These are phyloP conservation scores for Glycine tomentella DNA, from an alignment of 306 rosid genomes.

Conservation along the genomic window DNA sequence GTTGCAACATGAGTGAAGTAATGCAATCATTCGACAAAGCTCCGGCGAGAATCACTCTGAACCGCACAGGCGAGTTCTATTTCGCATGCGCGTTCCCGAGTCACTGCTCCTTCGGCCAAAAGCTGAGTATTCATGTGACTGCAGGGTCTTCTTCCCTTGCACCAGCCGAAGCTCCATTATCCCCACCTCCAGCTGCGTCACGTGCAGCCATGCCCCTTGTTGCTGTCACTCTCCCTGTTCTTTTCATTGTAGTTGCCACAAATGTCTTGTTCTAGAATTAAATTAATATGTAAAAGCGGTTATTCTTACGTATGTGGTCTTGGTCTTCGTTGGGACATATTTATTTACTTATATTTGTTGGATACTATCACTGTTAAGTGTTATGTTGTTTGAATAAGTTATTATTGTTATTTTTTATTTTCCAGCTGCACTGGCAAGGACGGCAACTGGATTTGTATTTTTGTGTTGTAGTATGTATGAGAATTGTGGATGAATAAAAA, in stretches of 20 bases:
- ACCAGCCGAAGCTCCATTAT: too few species aligned
- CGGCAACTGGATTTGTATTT: not conserved
- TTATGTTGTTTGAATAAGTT: too few species aligned
- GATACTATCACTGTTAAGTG: too few species aligned
- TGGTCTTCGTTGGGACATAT: not conserved
- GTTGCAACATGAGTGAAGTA: not conserved
- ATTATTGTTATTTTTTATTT: too few species aligned
- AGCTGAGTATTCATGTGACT: not conserved
- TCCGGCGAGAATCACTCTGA: constrained; percentile 14
- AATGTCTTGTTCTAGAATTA: not conserved
- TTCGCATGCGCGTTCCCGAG: not conserved
- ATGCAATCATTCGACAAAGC: not conserved
- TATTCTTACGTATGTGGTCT: not conserved
- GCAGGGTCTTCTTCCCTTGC: too few species aligned
- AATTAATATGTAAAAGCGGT: not conserved
- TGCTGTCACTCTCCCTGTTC: not conserved
- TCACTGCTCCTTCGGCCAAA: constrained; percentile 26
- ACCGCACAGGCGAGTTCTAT: not conserved
- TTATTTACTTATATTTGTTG: too few species aligned
- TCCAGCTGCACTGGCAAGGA: not conserved
- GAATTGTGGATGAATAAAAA: too few species aligned
- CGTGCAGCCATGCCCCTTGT: not conserved
- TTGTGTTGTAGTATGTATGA: too few species aligned
- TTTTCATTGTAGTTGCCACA: not conserved
- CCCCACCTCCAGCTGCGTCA: too few species aligned